These are phyloP conservation scores for Calcarisporium arbuscula DNA, from an alignment of 2,329 filamentous ascomycete genomes.

Conservation along the genomic window DNA sequence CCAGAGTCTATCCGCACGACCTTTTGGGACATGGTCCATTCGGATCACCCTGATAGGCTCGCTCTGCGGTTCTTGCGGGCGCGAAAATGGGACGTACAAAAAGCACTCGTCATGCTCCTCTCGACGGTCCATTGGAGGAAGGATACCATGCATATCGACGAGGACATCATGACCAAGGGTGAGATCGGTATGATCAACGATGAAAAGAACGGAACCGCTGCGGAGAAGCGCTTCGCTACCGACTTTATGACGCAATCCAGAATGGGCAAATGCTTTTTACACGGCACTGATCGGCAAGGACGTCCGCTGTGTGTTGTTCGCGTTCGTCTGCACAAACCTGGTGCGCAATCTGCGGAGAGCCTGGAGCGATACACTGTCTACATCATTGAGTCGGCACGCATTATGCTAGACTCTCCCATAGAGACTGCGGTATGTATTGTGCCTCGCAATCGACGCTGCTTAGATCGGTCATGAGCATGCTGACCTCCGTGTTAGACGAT, in stretches of 20 bases:
- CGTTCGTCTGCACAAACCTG: slow-evolving; percentile 72
- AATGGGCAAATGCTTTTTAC: slow-evolving; percentile 88
- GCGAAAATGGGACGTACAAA: slow-evolving; percentile 92
- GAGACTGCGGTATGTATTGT: slow-evolving; percentile 77
- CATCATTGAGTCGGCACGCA: slow-evolving; percentile 85
- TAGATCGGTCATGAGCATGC: no score
- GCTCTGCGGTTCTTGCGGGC: slow-evolving; percentile 78
- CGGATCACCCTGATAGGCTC: slow-evolving; percentile 85
- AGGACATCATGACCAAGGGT: slow-evolving; percentile 74
- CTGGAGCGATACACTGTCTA: slow-evolving; percentile 88
- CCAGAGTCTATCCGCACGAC: slow-evolving; percentile 73
- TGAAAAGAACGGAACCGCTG: slow-evolving; percentile 48
- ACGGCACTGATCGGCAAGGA: slow-evolving; percentile 76
- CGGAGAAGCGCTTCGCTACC: slow-evolving; percentile 58
- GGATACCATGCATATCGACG: slow-evolving; percentile 81
- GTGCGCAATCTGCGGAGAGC: slow-evolving; percentile 73
- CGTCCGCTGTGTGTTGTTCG: slow-evolving; percentile 82
- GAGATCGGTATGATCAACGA: slow-evolving; percentile 60
- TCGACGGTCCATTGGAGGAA: slow-evolving; percentile 89
- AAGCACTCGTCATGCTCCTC: slow-evolving; percentile 87
- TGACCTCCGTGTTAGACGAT: slow-evolving; percentile 60
- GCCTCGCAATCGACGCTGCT: not conserved
- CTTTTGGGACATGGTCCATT: slow-evolving; percentile 92
- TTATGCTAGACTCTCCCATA: slow-evolving; percentile 70
- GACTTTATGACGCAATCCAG: slow-evolving; percentile 80